Evolutionary conservation across 2,329 filamentous ascomycete genomes (phyloP).

Genomic region (Phyllosticta capitalensis): DNA sequence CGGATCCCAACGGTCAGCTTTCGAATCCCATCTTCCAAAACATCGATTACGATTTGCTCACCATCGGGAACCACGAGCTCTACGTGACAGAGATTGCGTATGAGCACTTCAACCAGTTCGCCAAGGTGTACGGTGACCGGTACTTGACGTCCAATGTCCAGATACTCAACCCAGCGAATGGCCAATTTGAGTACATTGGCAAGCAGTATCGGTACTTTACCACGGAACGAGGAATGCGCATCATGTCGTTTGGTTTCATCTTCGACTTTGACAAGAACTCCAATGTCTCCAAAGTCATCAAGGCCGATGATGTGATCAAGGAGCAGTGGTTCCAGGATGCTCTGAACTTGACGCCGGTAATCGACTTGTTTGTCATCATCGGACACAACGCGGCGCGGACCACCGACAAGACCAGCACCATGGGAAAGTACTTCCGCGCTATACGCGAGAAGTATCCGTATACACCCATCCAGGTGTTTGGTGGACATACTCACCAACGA

Average conservation of each 20-base stretch:
- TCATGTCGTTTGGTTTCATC: conserved; percentile 45
- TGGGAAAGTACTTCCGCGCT: conserved; percentile 44
- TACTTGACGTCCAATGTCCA: conserved; percentile 47
- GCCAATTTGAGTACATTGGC: conserved; percentile 38
- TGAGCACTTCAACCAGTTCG: conserved; percentile 51
- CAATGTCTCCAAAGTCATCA: conserved; percentile 52
- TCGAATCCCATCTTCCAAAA: conserved; percentile 46
- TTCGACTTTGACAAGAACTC: conserved; percentile 47
- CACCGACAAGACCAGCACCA: conserved; percentile 35
- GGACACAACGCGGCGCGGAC: conserved; percentile 53
- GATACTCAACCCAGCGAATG: conserved; percentile 35
- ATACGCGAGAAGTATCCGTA: conserved; percentile 49
- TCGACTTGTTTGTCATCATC: conserved; percentile 55
- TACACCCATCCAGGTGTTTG: conserved; percentile 55
- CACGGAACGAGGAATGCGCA: conserved; percentile 38
- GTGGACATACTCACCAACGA: conserved; percentile 55
- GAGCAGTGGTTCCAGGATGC: conserved; percentile 53
- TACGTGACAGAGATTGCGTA: conserved; percentile 54
- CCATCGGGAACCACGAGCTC: conserved; percentile 56
- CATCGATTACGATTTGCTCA: conserved; percentile 45
- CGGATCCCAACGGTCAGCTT: conserved; percentile 45
- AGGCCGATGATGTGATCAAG: conserved; percentile 41
- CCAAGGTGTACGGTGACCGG: conserved; percentile 46
- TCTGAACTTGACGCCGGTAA: conserved; percentile 43
- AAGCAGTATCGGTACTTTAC: conserved; percentile 41